These are phyloP conservation scores for Penicillium macrosclerotiorum DNA, from an alignment of 495 filamentous ascomycete genomes.

Conservation along the genomic window DNA sequence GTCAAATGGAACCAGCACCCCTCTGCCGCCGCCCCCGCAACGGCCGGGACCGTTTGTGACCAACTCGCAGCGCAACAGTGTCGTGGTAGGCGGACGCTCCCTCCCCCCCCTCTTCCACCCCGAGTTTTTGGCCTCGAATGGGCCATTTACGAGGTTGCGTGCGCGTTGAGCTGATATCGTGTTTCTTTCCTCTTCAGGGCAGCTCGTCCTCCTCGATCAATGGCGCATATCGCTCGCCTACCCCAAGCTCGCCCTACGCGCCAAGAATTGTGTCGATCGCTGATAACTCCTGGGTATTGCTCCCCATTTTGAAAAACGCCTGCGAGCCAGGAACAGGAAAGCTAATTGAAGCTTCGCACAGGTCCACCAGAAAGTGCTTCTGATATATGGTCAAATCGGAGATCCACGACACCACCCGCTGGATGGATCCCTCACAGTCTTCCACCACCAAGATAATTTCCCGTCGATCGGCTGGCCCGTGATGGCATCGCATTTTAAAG, in stretches of 20 bases:
- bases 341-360: constrained; percentile 27
- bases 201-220: constrained; percentile 50
- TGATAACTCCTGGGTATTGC: constrained; percentile 75
- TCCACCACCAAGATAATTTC: constrained; percentile 79
- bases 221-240: constrained; percentile 47
- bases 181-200: constrained; percentile 22
- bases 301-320: constrained; percentile 2
- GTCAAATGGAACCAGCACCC: constrained; percentile 29
- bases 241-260: constrained; percentile 70
- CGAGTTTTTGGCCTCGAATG: no score
- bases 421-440: constrained; percentile 77
- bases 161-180: neutral
- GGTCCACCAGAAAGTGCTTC: constrained; percentile 87
- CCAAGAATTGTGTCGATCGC: constrained; percentile 72
- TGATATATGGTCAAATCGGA: constrained; percentile 75
- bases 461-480: constrained; percentile 83
- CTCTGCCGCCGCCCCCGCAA: constrained; percentile 36
- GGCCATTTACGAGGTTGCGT: neutral
- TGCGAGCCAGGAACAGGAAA: neutral
- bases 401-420: constrained; percentile 66
- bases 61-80: constrained; percentile 50
- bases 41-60: constrained; percentile 40
- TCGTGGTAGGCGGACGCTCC: constrained; percentile 43
- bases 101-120: no score
- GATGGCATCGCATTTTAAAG: constrained; percentile 83